phyloP scores from a whole-genome alignment of 2,329 filamentous ascomycete genomes.

The Calycina herbarum region DNA sequence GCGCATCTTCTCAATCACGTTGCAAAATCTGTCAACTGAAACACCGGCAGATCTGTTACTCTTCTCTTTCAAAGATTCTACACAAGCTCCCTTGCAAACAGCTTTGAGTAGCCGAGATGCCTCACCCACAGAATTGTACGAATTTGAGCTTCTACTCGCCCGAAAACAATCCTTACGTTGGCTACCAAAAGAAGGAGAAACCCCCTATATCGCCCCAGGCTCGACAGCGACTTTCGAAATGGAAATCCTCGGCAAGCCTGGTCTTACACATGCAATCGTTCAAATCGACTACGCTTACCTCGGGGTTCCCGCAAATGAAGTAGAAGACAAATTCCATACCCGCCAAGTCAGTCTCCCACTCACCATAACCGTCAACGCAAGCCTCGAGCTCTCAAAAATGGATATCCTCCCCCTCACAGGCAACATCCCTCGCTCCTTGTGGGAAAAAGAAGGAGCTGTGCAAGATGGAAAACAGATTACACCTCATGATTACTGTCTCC shows the following conservation, averaged over 20 bases:
- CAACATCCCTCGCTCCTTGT: constrained; percentile 61
- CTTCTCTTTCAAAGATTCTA: constrained; percentile 88
- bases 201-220: constrained; percentile 64
- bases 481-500: constrained; percentile 69
- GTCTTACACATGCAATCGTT: constrained; percentile 74
- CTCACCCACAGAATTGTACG: constrained; percentile 76
- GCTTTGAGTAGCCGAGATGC: constrained; percentile 76
- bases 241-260: constrained; percentile 83
- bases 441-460: constrained; percentile 46
- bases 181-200: constrained; percentile 51
- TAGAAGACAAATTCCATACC: constrained; percentile 77
- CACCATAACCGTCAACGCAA: constrained; percentile 88
- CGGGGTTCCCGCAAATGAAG: constrained; percentile 66
- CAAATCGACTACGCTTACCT: constrained; percentile 86
- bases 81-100: constrained; percentile 72
- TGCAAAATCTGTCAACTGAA: constrained; percentile 71
- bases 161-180: constrained; percentile 68
- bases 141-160: constrained; percentile 78
- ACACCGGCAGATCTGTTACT: constrained; percentile 81
- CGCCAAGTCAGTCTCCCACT: constrained; percentile 79
- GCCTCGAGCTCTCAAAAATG: constrained; percentile 76
- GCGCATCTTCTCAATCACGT: constrained; percentile 72
- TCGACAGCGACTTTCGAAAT: constrained; percentile 73
- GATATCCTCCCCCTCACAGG: constrained; percentile 75
- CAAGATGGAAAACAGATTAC: constrained; percentile 40